phyloP scores from a whole-genome alignment of 169 alveolate species.

The Plasmodium gaboni region DNA sequence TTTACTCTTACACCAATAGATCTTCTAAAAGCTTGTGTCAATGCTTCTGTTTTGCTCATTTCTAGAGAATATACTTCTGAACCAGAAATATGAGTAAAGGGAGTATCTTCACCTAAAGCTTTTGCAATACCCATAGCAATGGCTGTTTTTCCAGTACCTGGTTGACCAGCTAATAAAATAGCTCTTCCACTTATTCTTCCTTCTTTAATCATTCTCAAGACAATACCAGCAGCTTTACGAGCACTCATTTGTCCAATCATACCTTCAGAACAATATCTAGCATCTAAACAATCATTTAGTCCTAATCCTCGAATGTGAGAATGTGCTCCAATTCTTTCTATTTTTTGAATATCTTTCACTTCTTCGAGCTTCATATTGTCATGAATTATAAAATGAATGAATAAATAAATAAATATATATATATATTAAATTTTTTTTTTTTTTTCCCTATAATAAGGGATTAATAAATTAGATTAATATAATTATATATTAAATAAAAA shows the following conservation, averaged over 20 bases:
- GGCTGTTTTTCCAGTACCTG: slow-evolving; percentile 99
- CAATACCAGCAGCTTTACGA: slow-evolving; percentile 96
- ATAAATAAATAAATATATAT: not conserved
- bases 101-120: slow-evolving; percentile 96
- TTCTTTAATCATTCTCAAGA: slow-evolving; percentile 96
- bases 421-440: not conserved
- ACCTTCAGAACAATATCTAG: slow-evolving; percentile 95
- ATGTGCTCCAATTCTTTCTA: slow-evolving; percentile 98
- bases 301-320: slow-evolving; percentile 99
- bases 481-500: too few relatives aligned
- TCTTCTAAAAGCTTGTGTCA: slow-evolving; percentile 96
- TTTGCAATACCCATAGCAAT: slow-evolving; percentile 99
- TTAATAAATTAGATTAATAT: not conserved
- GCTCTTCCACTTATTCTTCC: slow-evolving; percentile 99
- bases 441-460: not conserved
- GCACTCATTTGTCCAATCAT: slow-evolving; percentile 96
- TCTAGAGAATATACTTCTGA: slow-evolving; percentile 98
- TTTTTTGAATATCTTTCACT: slow-evolving; percentile 91
- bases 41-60: slow-evolving; percentile 98
- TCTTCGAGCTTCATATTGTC: slow-evolving; percentile 84
- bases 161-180: slow-evolving; percentile 98
- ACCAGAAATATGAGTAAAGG: slow-evolving; percentile 98
- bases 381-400: slow-evolving; percentile 1
- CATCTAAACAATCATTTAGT: slow-evolving; percentile 96
- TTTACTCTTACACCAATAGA: slow-evolving; percentile 98